Base-by-base conservation (phyloP, 1,284 basidiomycete species). In the Leccinum solheimii region DNA sequence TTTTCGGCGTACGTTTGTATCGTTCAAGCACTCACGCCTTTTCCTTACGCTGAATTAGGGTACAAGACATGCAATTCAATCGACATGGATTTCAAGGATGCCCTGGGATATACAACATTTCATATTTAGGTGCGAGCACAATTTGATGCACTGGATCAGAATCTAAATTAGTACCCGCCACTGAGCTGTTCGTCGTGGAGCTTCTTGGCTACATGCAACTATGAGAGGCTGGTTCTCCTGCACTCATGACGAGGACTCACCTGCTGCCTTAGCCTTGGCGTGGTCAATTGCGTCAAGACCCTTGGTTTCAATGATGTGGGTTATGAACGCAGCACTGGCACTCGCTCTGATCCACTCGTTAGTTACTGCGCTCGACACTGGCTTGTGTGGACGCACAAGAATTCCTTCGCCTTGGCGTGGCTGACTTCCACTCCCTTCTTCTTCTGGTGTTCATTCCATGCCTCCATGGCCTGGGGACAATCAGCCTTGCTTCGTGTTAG, bases 251-350 rank as follows among this genome's bases (percentile, higher is more conserved):
- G 26, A 5, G 43, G n/a, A 40, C 60, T 51, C 13, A 69, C 61
- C 65, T 16, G 67, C 65, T 65, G 76, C 72, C 19, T 85, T 78
- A 27, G 77, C 78, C 68, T 75, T 77, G 19, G 6, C n/a, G 8
- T 23, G 2, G 0, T 80, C 80, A 8, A 78, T 2, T 13, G 68
- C 69, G 66, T 81, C 79, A 64, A 84, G 79, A 7, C 85, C 84
- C 66, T 82, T 83, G 65, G 82, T 83, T 69, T 86, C 83, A 4
- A 80, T 66, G 0, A 79, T 64, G 43, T 69, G 76, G 61, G 80
- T 78, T 56, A 86, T 68, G 71, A 83, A 81, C 5, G 73, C 76
- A 49, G 80, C 85, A 52, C 71, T 64, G 13, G 81, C 69, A 38
- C 27, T 74, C 10, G 70, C 72, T 32, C 74, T 73, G n/a, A 55